Percentiles rank a stretch among this genome's conserved stretches.
phyloP scores from a whole-genome alignment of 1,139 yeast species.

The Meyerozyma elateridarum region DNA sequence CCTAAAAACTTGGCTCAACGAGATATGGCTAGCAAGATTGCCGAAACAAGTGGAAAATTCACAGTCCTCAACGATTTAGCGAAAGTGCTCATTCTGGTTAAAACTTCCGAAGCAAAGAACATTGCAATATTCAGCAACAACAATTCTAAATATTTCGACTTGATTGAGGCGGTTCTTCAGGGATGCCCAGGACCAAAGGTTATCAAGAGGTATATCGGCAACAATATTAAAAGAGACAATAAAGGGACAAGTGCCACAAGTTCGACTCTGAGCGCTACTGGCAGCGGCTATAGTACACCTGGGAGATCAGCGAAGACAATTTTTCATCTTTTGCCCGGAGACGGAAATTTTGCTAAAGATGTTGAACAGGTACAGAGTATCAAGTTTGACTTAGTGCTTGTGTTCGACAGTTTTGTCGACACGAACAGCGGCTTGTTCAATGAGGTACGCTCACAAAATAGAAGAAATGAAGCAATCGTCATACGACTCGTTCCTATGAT shows the following conservation, averaged over 20 bases:
- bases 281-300: conserved; percentile 29
- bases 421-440: conserved; percentile 26
- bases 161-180: conserved; percentile 69
- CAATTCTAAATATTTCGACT: conserved; percentile 52
- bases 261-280: conserved; percentile 7
- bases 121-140: conserved; percentile 37
- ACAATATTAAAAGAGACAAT: conserved; percentile 40
- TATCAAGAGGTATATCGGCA: conserved; percentile 66
- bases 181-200: conserved; percentile 58
- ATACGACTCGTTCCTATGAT: conserved; percentile 70
- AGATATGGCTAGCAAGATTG: conserved; percentile 71
- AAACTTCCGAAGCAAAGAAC: conserved; percentile 38
- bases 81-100: conserved; percentile 39
- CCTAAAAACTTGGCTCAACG: conserved; percentile 76
- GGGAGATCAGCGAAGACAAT: conserved; percentile 14
- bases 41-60: conserved; percentile 86
- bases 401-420: conserved; percentile 69
- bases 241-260: conserved; percentile 9
- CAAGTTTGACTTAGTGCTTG: conserved; percentile 58
- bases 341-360: conserved; percentile 29
- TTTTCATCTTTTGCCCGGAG: conserved; percentile 44
- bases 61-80: conserved; percentile 59
- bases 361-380: conserved; percentile 20
- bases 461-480: conserved; percentile 45
- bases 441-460: conserved; percentile 29